Evolutionary conservation across 1,284 basidiomycete genomes (phyloP), one percentile per base, ranked within the genome.

Genomic region (Boletus sp.): DNA sequence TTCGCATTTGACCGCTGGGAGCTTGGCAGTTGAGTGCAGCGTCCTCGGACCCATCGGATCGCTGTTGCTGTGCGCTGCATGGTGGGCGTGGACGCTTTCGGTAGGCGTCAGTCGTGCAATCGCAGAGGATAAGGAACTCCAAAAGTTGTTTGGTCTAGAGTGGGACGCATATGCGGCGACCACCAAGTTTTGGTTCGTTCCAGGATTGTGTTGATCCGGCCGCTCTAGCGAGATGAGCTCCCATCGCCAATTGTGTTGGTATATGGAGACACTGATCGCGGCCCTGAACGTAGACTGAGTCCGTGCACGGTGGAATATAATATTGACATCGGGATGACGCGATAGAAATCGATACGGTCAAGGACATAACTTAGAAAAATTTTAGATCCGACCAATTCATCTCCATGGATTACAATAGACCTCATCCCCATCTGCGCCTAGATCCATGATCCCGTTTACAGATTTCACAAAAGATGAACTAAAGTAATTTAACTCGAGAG

Each of bases 171-270:
- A 79, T 53, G 75, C 76, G 25, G 57, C 53, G 13, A 57, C 58
- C 23, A 80, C 80, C n/a, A 70, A 59, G 23, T 75, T 65, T 65
- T 80, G 79, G 79, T 80, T 80, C 57, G 60, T 78, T 55, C 79
- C 79, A 20, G 77, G 78, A 17, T 16, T 73, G 5, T 48, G 53
- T 40, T 72, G 46, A 66, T 52, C 37, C 8, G 17, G 12, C 17
- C 9, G 13, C 2, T 25, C n/a, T 27, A 8, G 12, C 33, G 20
- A 46, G 51, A 44, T 57, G 26, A 37, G 51, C 5, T 25, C 10
- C 16, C n/a, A 6, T 25, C 17, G 10, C 23, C 13, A 23, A 20
- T 5, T 23, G 30, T 32, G n/a, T 2, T 19, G 6, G 32, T 9
- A 3, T 23, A 10, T 26, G 5, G 17, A 22, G 10, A 38, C 10